A percentile compares a stretch with the other conserved stretches of the same genome.
Evolutionary conservation across 2,329 filamentous ascomycete species (phyloP).

Genomic region (Atkinsonella hypoxylon): DNA sequence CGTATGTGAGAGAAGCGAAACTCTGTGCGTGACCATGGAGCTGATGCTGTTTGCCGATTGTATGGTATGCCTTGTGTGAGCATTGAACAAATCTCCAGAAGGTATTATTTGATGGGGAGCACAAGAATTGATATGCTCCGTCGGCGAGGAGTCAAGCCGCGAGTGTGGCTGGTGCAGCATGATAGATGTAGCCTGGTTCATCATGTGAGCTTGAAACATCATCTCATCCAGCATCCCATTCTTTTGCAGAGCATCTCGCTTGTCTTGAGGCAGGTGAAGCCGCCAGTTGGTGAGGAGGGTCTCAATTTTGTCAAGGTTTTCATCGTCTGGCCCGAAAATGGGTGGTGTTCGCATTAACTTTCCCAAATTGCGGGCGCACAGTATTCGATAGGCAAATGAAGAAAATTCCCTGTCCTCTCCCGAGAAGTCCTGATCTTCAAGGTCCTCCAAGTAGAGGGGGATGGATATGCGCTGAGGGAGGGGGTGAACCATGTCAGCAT

Average conservation of each 20-base stretch:
- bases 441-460: slow-evolving; percentile 56
- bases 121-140: slow-evolving; percentile 50
- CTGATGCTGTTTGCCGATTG: slow-evolving; percentile 68
- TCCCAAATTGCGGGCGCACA: slow-evolving; percentile 67
- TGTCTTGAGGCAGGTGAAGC: slow-evolving; percentile 62
- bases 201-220: slow-evolving; percentile 85
- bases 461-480: slow-evolving; percentile 41
- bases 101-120: slow-evolving; percentile 44
- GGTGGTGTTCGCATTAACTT: slow-evolving; percentile 53
- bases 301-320: slow-evolving; percentile 39
- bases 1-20: slow-evolving; percentile 59
- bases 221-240: slow-evolving; percentile 72
- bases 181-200: slow-evolving; percentile 53
- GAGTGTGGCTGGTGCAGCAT: slow-evolving; percentile 71
- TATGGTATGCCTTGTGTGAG: slow-evolving; percentile 70
- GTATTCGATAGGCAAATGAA: slow-evolving; percentile 75
- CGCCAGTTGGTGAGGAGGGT: slow-evolving; percentile 58
- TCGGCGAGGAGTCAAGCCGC: slow-evolving; percentile 53
- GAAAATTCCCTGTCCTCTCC: slow-evolving; percentile 62
- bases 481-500: not conserved
- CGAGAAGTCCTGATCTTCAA: slow-evolving; percentile 64
- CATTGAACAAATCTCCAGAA: slow-evolving; percentile 41
- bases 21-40: slow-evolving; percentile 60
- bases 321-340: slow-evolving; percentile 39
- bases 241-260: slow-evolving; percentile 56